These are phyloP conservation scores for Apiotrichum brassicae DNA, from an alignment of 1,284 basidiomycete genomes.

Conservation along the genomic window DNA sequence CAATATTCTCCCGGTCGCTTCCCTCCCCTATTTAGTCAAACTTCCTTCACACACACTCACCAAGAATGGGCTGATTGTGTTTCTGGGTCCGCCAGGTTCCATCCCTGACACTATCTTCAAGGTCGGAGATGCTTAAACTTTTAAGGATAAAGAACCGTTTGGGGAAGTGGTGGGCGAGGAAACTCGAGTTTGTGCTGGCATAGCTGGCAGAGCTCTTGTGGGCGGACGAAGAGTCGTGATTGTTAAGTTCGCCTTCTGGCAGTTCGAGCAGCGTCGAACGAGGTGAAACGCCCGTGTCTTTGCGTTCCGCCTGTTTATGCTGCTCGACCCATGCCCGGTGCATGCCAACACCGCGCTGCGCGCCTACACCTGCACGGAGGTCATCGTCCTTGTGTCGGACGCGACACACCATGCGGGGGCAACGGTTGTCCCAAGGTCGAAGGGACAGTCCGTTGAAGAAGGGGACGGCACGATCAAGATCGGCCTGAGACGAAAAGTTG, in stretches of 20 bases:
- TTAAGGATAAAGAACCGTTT: slow-evolving; percentile 89
- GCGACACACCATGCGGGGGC: slow-evolving; percentile 77
- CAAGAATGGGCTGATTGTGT: slow-evolving; percentile 79
- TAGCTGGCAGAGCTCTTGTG: slow-evolving; percentile 55
- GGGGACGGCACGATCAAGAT: slow-evolving; percentile 62
- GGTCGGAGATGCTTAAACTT: slow-evolving; percentile 71
- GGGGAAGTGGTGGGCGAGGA: slow-evolving; percentile 69
- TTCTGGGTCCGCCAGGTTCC: slow-evolving; percentile 87
- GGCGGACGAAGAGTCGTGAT: slow-evolving; percentile 10
- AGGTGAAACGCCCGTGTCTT: slow-evolving; percentile 17
- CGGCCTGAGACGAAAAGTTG: slow-evolving; percentile 65
- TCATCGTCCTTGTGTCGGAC: slow-evolving; percentile 78
- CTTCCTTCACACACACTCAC: slow-evolving; percentile 17
- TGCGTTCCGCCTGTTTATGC: slow-evolving; percentile 28
- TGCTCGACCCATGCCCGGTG: slow-evolving; percentile 71
- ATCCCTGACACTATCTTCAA: slow-evolving; percentile 74
- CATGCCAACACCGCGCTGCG: slow-evolving; percentile 77
- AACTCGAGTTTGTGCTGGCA: slow-evolving; percentile 48
- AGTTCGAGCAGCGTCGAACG: slow-evolving; percentile 30
- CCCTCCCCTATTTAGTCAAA: too few species aligned
- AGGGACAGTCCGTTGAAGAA: slow-evolving; percentile 56
- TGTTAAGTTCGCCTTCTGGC: slow-evolving; percentile 12
- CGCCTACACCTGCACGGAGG: slow-evolving; percentile 80
- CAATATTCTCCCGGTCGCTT: too few species aligned
- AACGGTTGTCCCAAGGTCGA: slow-evolving; percentile 58